Evolutionary conservation across 331 rosid species (phyloP), one percentile per base, ranked within the genome.

Genomic region (Spiraea crenata): DNA sequence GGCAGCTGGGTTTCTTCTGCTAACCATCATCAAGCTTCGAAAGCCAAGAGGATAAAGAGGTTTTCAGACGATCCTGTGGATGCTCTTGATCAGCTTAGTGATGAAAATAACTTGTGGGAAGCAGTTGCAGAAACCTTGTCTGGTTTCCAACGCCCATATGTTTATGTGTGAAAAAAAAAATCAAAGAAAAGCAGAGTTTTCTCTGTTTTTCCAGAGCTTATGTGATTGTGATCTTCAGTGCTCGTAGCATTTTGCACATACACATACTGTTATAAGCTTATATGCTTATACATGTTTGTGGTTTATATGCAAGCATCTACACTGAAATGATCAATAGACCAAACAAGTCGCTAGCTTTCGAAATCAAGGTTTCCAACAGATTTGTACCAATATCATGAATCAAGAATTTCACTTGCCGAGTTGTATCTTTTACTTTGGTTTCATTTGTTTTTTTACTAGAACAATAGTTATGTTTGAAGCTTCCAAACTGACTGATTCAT

Each of bases 21-120:
- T 14, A 39, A 48, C 67, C 41, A 61, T 42, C 41, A 61, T 42
- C 7, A 38, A 57, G 74, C 47, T 17, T 35, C 65, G 19, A 20
- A 46, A 16, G 35, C 46, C n/a, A 38, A n/a, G 10, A n/a, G 12
- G 20, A 46, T 10, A 47, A 46, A 44, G 47, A 52, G 57, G 1
- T 44, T 69, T 60, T 35, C 41, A 0, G 48, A 45, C 3, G 45
- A 42, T 58, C 46, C 31, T 2, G 60, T 9, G 2, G 61, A 9
- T 16, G 38, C 3, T 15, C 34, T 17, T 6, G 45, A 37, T n/a
- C 71, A 20, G 55, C 60, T 50, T 45, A 65, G 4, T 34, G 81
- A 77, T 42, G 69, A 64, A 34, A 9, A 17, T 35, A 66, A 54
- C 20, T 56, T 63, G 38, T 77, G 81, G 81, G 72, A 42, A 14